Evolutionary conservation across 1,284 basidiomycete species (phyloP), one percentile per base, ranked within the genome.

Genomic region (Marasmius sp.): DNA sequence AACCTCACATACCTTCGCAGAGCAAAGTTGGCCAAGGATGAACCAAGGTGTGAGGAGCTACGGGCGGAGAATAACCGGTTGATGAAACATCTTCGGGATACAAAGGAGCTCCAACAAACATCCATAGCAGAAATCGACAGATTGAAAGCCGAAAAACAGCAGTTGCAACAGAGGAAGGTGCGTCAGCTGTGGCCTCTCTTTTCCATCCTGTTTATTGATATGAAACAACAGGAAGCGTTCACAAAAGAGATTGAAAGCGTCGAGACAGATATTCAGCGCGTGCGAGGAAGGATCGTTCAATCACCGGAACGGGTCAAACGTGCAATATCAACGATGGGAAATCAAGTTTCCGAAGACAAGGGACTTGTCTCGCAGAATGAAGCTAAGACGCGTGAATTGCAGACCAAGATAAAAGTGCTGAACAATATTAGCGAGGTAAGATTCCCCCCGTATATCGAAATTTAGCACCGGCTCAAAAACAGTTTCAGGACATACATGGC

Each of bases 251-350:
- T 85, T 8, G 75, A 81, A n/a, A 78, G 80, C 49, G 75, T 85
- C 33, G 77, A 81, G 49, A 88, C 92, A 58, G 76, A 79, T 48
- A 86, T 90, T 61, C 74, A 78, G 9, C 82, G 87, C 50, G 86
- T 87, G 0, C 82, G 86, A 54, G 78, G 85, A 11, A 86, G 93
- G 36, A 89, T 96, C 61, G 93, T 96, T 1, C 92, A 93, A 68
- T 94, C 92, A 0, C 93, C 93, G 0, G 93, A 96, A 51, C 84
- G 94, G 41, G 89, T 95, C 68, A 89, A 88, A 71, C 85, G 88
- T 59, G 89, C 86, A 50, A 95, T 96, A 63, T 75, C 81, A 14
- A 82, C 85, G 33, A 93, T 95, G 90, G 81, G 83, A 4, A 70
- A 76, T 9, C 85, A 82, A 0, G 85, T 83, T 0, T 72, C 81